Evolutionary conservation across 129 eudicot species (phyloP).

Genomic region (Pseudognaphalium luteoalbum): DNA sequence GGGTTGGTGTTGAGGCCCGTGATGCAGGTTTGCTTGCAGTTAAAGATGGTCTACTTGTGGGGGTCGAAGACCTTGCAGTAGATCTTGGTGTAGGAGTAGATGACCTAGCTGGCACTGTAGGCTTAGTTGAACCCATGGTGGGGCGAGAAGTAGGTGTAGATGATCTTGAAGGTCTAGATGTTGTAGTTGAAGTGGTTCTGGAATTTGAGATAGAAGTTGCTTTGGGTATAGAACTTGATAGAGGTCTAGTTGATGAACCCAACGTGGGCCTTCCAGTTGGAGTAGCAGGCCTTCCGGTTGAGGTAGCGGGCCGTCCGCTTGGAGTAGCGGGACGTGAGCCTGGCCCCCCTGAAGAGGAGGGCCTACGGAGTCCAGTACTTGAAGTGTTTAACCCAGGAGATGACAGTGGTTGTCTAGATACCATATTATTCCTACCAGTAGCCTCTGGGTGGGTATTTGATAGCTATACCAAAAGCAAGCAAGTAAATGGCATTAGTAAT

Average conservation of each 20-base stretch:
- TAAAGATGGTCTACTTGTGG: conserved; percentile 55
- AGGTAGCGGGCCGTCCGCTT: conserved; percentile 58
- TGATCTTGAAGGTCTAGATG: conserved; percentile 70
- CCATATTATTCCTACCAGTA: conserved; percentile 47
- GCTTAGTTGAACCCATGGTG: conserved; percentile 50
- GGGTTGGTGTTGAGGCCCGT: conserved; percentile 79
- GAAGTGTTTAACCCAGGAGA: conserved; percentile 55
- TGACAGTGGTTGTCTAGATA: conserved; percentile 61
- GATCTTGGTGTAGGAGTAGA: conserved; percentile 72
- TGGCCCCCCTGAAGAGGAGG: conserved; percentile 77
- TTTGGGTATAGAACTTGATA: conserved; percentile 41
- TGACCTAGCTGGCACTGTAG: conserved; percentile 58
- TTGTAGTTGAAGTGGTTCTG: conserved; percentile 28
- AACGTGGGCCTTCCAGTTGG: conserved; percentile 85
- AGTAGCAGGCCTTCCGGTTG: conserved; percentile 48
- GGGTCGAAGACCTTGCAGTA: conserved; percentile 72
- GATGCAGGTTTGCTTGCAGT: conserved; percentile 55
- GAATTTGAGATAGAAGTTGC: conserved; percentile 25
- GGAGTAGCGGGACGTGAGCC: conserved; percentile 64
- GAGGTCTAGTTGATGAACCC: conserved; percentile 49
- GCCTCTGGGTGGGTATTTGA: conserved; percentile 74
- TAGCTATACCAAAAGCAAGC: conserved; percentile 50
- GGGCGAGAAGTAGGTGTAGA: conserved; percentile 73
- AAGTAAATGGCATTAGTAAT: background rate
- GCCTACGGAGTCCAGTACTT: conserved; percentile 62